Conservation (phyloP, 2,329 filamentous ascomycete species). For the Phoma sp. region DNA sequence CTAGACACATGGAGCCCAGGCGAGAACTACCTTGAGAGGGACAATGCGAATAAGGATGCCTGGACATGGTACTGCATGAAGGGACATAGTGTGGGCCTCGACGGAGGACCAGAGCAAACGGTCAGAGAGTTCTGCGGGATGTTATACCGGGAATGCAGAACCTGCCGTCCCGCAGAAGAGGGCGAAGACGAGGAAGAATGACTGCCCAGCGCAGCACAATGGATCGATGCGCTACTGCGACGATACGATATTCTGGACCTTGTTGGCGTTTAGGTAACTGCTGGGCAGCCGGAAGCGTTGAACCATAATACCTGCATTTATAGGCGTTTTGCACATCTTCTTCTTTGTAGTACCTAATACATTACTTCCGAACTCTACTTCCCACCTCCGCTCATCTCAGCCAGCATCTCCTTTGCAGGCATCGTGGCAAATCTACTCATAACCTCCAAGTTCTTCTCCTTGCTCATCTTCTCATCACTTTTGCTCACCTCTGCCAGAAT, state of each 20-base stretch:
- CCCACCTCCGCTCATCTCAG: slow-evolving; percentile 24
- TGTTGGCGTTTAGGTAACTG: slow-evolving; percentile 1
- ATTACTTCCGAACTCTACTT: not conserved
- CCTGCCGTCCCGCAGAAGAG: slow-evolving; percentile 27
- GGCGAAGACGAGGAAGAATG: slow-evolving; percentile 22
- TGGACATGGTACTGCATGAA: slow-evolving; percentile 47
- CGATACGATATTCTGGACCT: slow-evolving; percentile 2
- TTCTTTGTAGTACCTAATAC: slow-evolving; percentile 3
- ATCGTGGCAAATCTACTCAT: slow-evolving; percentile 61
- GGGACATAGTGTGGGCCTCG: slow-evolving; percentile 34
- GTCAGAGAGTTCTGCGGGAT: slow-evolving; percentile 42
- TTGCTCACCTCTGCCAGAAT: slow-evolving; percentile 57
- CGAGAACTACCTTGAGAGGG: slow-evolving; percentile 43
- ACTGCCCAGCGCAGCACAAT: not conserved
- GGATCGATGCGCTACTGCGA: not conserved
- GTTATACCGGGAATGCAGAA: slow-evolving; percentile 37
- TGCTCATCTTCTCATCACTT: slow-evolving; percentile 55
- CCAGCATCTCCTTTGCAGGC: slow-evolving; percentile 51
- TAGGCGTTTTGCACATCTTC: not conserved
- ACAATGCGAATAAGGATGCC: slow-evolving; percentile 22
- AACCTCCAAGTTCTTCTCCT: slow-evolving; percentile 58
- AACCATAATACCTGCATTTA: not conserved
- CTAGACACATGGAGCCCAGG: slow-evolving; percentile 48
- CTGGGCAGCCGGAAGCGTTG: not conserved
- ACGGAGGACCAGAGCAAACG: slow-evolving; percentile 29